Evolutionary conservation across 2,329 filamentous ascomycete species (phyloP), one percentile per base, ranked within the genome.

Genomic region (Davidsoniella neocaledoniae): DNA sequence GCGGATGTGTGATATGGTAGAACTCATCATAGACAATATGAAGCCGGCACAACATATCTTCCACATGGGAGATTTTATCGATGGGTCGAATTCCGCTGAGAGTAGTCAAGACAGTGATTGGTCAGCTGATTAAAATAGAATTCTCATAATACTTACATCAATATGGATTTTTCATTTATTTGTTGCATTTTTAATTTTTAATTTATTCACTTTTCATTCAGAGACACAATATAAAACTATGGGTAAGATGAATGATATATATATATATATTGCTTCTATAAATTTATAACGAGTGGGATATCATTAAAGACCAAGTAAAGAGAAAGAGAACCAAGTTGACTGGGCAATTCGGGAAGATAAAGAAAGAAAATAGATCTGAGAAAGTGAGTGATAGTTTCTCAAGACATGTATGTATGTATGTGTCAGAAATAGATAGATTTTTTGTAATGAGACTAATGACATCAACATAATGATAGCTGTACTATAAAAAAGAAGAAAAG

Each of bases 1-100:
- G 54, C 82, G 82, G 1, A 69, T 81, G 55, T 90, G 83, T 58
- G 71, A 79, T 39, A 69, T 77, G 5, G 82, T 88, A 16, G 74
- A 83, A 53, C 72, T 88, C 41, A 68, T 76, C 42, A 79, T 88
- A 56, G 84, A 88, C 62, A 88, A 88, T 60, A 74, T 84, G 59
- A 79, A 85, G 53, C 78, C 79, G 4, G 71, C 71, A 2, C 83
- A 86, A 63, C 66, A 73, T 21, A 77, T 81, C 54, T 84, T 73
- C 55, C 72, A 72, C 19, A 84, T 86, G 68, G 76, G 73, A 1
- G 83, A 90, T 59, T 88, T 90, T 57, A 62, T 84, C 12, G 63
- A 83, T 33, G 29, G 29, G 12, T 33, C 29, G 6, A 12, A 33
- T 12, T 33, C 29, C 12, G 8, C 8, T 33, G 29, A 33, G 12